phyloP scores from a whole-genome alignment of 257 asterid species.

The Gynochthodes officinalis region DNA sequence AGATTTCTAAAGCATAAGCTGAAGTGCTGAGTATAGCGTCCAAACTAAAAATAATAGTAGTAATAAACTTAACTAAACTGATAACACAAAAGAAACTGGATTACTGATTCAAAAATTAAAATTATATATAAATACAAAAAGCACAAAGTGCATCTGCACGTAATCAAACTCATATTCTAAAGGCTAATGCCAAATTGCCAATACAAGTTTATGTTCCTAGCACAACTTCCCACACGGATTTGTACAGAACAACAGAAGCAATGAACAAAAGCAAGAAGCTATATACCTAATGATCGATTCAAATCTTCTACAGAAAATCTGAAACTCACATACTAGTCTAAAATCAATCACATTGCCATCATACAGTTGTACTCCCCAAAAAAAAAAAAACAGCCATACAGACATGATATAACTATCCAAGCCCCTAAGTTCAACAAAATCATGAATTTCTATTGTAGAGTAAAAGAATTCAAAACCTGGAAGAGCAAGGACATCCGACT shows the following conservation, averaged over 20 bases:
- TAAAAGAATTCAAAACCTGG: slow-evolving; percentile 52
- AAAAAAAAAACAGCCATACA: neutral
- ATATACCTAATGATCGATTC: neutral
- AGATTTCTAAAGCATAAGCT: neutral
- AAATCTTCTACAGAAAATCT: neutral
- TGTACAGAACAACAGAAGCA: neutral
- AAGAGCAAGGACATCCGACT: slow-evolving; percentile 70
- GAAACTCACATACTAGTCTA: neutral
- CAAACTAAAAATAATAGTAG: neutral
- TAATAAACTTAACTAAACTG: neutral
- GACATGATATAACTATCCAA: neutral
- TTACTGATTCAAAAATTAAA: too few species aligned
- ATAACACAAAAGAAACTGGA: too few species aligned
- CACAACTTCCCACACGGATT: neutral
- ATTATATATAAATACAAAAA: too few species aligned
- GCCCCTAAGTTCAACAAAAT: neutral
- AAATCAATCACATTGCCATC: neutral
- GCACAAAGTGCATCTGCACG: too few species aligned
- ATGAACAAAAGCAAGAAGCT: neutral
- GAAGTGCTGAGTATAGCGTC: neutral
- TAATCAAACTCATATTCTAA: too few species aligned
- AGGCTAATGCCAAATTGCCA: too few species aligned
- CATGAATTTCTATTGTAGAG: too few species aligned
- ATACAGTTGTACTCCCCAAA: neutral
- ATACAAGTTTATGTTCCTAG: too few species aligned